Evolutionary conservation across 179 eudicot species (phyloP).

Genomic region (Spinacia oleracea): DNA sequence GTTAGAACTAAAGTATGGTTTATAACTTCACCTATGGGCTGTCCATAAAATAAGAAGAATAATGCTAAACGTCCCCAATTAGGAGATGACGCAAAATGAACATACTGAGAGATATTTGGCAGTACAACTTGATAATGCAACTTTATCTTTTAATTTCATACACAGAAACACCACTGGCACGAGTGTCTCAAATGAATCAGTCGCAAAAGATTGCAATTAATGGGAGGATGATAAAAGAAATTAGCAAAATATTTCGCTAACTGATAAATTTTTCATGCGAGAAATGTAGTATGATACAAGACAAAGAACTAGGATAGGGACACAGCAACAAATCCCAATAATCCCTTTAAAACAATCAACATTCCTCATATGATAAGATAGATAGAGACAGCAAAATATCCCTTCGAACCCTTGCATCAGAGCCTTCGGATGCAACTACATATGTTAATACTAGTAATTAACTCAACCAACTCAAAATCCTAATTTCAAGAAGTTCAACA

Average conservation of each 20-base stretch:
- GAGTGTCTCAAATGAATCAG: too few species aligned
- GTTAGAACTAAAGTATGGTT: neutral
- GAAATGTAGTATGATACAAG: too few species aligned
- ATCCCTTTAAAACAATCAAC: neutral
- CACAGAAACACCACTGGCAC: neutral
- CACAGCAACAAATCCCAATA: too few species aligned
- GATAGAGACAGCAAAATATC: neutral
- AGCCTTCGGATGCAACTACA: neutral
- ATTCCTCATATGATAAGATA: neutral
- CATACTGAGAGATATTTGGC: neutral
- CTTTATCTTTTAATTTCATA: neutral
- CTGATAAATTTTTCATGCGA: too few species aligned
- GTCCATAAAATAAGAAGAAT: neutral
- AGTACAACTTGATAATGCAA: neutral
- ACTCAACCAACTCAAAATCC: neutral
- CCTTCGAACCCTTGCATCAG: neutral
- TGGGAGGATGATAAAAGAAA: too few species aligned
- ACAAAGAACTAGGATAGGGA: too few species aligned
- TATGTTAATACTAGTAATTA: neutral
- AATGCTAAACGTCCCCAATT: neutral
- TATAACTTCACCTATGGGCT: neutral
- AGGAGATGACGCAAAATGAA: neutral
- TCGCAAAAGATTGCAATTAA: too few species aligned
- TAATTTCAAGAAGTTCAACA: neutral
- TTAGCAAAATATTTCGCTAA: too few species aligned